Evolutionary conservation across 192 early-diverging fungal species (phyloP), one percentile per base, ranked within the genome.

Genomic region (Podila minutissima): DNA sequence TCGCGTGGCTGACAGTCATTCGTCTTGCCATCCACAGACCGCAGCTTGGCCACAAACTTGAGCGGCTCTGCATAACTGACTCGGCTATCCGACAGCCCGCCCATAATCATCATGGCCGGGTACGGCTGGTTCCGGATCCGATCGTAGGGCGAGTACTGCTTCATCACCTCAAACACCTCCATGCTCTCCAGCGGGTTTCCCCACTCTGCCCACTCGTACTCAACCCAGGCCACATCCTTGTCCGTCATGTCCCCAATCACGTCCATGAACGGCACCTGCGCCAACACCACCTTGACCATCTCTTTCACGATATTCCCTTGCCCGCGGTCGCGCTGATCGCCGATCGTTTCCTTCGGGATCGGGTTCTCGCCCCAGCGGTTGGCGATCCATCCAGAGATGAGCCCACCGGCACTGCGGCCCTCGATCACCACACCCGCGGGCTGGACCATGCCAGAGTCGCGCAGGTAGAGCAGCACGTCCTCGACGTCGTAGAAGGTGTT

Each of bases 141-240:
- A 51, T 83, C 82, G 35, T 83, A 83, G 3, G 82, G 82, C 4
- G 72, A 74, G 35, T 74, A 83, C 5, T 5, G 11, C 60, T 72
- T 74, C 82, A 83, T 83, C 31, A 70, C 71, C 33, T 83, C 82
- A 58, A 75, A 83, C 4, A 83, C 41, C 59, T 74, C 72, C 26
- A 41, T 38, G 32, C 66, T 83, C 41, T 69, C 24, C 29, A 79
- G n/a, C 11, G 82, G 82, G 3, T 61, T 65, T 1, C 82, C 82
- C 82, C 82, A 83, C 32, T 83, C 81, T n/a, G 26, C 37, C 81
- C 81, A 71, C 49, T 83, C 82, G 31, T 83, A 83, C 31, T 74
- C 82, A 3, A 72, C 74, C 82, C 82, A 83, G 2, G 73, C 68
- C 13, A 83, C 61, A 22, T 71, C 55, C 11, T 66, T 57, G 28